phyloP scores from a whole-genome alignment of 495 filamentous ascomycete species.

The Penicillium verhagenii region DNA sequence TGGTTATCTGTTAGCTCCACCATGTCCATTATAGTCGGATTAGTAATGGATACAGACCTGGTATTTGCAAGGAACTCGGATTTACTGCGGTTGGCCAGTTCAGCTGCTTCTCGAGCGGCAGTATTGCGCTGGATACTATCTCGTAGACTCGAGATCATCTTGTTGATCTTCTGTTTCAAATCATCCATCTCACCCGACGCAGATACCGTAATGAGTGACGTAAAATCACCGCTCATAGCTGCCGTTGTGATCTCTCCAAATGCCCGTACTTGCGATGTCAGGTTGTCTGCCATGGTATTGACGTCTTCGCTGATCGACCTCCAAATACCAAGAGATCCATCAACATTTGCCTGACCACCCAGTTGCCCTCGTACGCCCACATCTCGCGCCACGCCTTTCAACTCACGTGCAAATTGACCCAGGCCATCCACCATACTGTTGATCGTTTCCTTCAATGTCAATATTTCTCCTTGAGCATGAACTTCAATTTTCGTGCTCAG shows the following conservation, averaged over 20 bases:
- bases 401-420: conserved; percentile 86
- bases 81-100: conserved; percentile 60
- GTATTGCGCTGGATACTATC: conserved; percentile 49
- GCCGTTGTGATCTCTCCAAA: conserved; percentile 92
- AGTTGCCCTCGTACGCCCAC: conserved; percentile 90
- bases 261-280: conserved; percentile 86
- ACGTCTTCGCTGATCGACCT: conserved; percentile 86
- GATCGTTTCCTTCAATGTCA: conserved; percentile 87
- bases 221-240: conserved; percentile 85
- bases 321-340: conserved; percentile 93
- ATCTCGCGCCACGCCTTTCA: conserved; percentile 90
- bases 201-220: conserved; percentile 84
- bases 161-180: conserved; percentile 91
- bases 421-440: conserved; percentile 95
- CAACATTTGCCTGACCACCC: conserved; percentile 85
- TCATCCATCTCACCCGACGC: conserved; percentile 96
- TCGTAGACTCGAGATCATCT: conserved; percentile 86
- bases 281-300: conserved; percentile 79
- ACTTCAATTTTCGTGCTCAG: conserved; percentile 86
- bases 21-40: not conserved
- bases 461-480: conserved; percentile 86
- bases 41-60: conserved; percentile 53
- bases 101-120: conserved; percentile 49
- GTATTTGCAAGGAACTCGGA: conserved; percentile 70
- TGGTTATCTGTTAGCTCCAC: conserved; percentile 3